Evolutionary conservation across 2,329 filamentous ascomycete species (phyloP), one percentile per base, ranked within the genome.

Genomic region (Periconia digitata): DNA sequence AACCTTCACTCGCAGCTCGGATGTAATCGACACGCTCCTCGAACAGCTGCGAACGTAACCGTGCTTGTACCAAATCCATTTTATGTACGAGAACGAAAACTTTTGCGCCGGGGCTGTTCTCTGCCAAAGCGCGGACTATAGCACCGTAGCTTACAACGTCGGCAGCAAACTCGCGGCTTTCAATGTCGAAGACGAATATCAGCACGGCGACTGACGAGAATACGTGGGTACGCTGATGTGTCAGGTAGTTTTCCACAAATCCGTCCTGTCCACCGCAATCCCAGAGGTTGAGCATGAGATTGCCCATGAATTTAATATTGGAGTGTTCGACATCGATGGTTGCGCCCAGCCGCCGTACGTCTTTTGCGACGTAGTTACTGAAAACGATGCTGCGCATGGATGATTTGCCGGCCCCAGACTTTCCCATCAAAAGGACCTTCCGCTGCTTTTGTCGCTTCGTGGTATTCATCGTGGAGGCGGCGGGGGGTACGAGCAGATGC

Each of bases 321-420:
- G 91, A 96, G 65, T 97, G 89, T 74, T 99, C 94, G 51, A 99
- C 94, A 70, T 99, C 94, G 69, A 99, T 97, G 12, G 94, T 99
- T 1, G 94, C 94, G 58, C 94, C 94, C 47, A 99, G 78, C 49
- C 94, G 80, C 34, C 94, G 83, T 6, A 96, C 96, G 72, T 99
- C 94, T 68, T 95, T 91, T 47, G 94, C 94, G 57, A 97, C 92
- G 71, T 96, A 97, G 74, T 97, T 97, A 78, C 90, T 96, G 75
- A 99, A 99, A 71, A 99, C 96, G 67, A 99, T 97, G 66, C 89
- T 94, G 56, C 94, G 84, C 94, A 99, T 99, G 47, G 91, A 96
- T 36, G 92, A 96, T 75, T 99, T 99, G 46, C 94, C 94, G 0
- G 92, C 96, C 46, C 94, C 94, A 54, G 90, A 95, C 78, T 96